These are phyloP conservation scores for Ophiostoma triangulosporum DNA, from an alignment of 2,329 filamentous ascomycete species.

Conservation along the genomic window DNA sequence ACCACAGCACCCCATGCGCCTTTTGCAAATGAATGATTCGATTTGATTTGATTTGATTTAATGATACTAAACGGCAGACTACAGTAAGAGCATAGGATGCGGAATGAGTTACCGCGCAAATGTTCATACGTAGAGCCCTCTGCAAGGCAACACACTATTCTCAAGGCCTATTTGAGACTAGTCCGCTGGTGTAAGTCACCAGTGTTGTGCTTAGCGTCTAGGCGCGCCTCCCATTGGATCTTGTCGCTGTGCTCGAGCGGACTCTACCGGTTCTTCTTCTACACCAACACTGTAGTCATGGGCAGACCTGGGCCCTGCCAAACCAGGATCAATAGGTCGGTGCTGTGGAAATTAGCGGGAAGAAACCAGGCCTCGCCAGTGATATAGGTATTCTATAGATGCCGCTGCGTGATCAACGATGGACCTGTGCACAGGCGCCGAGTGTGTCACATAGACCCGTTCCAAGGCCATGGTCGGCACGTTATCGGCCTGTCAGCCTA, in stretches of 20 bases:
- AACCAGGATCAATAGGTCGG: neutral
- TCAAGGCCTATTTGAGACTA: too few relatives aligned
- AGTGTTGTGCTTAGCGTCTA: too few relatives aligned
- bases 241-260: too few relatives aligned
- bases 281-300: neutral
- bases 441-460: neutral
- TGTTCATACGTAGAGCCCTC: too few relatives aligned
- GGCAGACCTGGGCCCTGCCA: conserved; percentile 1
- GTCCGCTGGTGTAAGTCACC: too few relatives aligned
- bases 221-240: neutral
- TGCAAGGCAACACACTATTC: too few relatives aligned
- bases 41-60: too few relatives aligned
- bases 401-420: neutral
- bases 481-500: neutral
- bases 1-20: too few relatives aligned
- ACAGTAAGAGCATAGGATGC: too few relatives aligned
- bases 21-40: too few relatives aligned
- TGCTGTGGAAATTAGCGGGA: neutral
- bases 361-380: neutral
- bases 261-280: neutral
- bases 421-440: neutral
- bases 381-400: neutral
- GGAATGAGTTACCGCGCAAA: too few relatives aligned
- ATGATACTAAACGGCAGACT: too few relatives aligned
- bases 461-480: neutral